A percentile compares a stretch with the other conserved stretches of the same genome.
These are phyloP conservation scores for Penicillium expansum DNA, from an alignment of 2,329 filamentous ascomycete species.

Conservation along the genomic window DNA sequence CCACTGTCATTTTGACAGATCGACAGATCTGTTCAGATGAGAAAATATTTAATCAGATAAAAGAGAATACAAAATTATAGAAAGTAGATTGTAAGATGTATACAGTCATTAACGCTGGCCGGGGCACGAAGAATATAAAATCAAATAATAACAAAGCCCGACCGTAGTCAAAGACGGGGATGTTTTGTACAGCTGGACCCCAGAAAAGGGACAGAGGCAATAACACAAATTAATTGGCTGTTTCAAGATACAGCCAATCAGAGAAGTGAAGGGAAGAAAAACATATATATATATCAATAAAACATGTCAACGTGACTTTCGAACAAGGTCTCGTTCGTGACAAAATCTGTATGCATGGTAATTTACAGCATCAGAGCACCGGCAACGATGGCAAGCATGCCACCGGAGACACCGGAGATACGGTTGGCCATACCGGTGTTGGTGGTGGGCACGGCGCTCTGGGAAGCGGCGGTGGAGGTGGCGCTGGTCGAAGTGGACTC, in stretches of 20 bases:
- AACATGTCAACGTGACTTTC: background rate
- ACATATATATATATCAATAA: constrained; percentile 1
- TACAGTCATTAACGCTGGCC: background rate
- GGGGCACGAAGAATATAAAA: background rate
- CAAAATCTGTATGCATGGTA: background rate
- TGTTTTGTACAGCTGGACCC: constrained; percentile 1
- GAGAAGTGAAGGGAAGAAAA: background rate
- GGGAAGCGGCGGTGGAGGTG: constrained; percentile 17
- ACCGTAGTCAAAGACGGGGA: background rate
- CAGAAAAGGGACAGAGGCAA: background rate
- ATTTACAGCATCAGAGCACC: constrained; percentile 37
- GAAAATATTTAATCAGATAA: background rate
- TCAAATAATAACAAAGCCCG: background rate
- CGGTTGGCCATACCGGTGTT: constrained; percentile 33
- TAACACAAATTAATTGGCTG: background rate
- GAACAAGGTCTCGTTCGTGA: background rate
- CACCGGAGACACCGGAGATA: constrained; percentile 37
- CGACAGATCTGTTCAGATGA: background rate
- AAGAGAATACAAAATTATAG: background rate
- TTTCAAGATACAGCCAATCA: constrained; percentile 2
- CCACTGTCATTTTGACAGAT: background rate
- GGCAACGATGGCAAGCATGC: constrained; percentile 36
- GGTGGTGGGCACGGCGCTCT: constrained; percentile 28
- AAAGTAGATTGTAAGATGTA: background rate
- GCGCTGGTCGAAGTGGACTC: constrained; percentile 9